phyloP scores from a whole-genome alignment of 2,329 filamentous ascomycete species.

The Verticillium nubilum region DNA sequence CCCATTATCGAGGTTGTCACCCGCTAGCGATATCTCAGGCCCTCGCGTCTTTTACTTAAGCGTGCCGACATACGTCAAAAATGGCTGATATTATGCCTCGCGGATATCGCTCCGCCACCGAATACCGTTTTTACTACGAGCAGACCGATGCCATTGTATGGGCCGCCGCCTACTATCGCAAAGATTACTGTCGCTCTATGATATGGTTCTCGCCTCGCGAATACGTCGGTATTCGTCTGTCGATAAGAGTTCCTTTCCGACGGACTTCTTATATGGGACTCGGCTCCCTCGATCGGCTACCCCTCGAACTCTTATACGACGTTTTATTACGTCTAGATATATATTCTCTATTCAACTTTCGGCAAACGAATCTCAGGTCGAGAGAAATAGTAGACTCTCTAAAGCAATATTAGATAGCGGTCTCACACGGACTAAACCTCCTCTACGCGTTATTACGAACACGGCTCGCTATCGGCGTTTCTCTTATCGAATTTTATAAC shows the following conservation, averaged over 20 bases:
- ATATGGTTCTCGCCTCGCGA: constrained; percentile 24
- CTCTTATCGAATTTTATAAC: constrained; percentile 6
- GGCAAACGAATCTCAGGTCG: constrained; percentile 19
- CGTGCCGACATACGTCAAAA: neutral
- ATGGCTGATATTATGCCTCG: constrained; percentile 12
- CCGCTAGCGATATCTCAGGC: neutral
- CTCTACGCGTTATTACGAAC: constrained; percentile 23
- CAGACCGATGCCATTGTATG: constrained; percentile 22
- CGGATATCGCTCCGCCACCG: constrained; percentile 30
- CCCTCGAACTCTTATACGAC: constrained; percentile 24
- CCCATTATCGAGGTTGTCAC: constrained; percentile 1
- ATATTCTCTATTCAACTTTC: constrained; percentile 22
- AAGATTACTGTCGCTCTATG: constrained; percentile 19
- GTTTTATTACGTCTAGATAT: constrained; percentile 22
- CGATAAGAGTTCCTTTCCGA: constrained; percentile 21
- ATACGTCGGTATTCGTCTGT: constrained; percentile 18
- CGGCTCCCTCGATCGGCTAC: constrained; percentile 21
- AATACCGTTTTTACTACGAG: constrained; percentile 16
- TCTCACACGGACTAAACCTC: constrained; percentile 19
- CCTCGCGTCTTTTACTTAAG: neutral
- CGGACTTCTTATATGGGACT: constrained; percentile 14
- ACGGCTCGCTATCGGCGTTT: constrained; percentile 15
- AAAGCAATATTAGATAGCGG: constrained; percentile 17
- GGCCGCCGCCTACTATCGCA: constrained; percentile 20
- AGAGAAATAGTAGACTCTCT: constrained; percentile 18